Base-by-base conservation (phyloP, 108 stramenopile genomes). In the Pseudonitzschia pungens region DNA sequence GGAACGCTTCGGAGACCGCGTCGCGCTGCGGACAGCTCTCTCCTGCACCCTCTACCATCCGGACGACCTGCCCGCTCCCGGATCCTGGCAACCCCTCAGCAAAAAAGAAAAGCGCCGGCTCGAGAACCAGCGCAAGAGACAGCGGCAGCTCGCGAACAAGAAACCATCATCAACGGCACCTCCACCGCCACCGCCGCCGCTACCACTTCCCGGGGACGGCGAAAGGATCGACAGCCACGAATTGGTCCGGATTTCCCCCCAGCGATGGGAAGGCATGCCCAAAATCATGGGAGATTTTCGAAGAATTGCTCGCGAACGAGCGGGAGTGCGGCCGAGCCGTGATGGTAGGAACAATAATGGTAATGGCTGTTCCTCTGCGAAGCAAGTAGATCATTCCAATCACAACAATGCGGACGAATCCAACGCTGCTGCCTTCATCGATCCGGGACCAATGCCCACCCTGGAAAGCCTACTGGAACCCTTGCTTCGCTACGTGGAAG, bases 201-300 rank as follows among this genome's bases (percentile, higher is more conserved):
- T n/a, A n/a, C n/a, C n/a, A 8, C 9, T 33, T 53, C 57, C 58
- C 21, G 20, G 68, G 22, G 43, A 18, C 71, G n/a, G 15, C 26
- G 24, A 24, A 53, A 53, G 52, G 14, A 53, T 5, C 54, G 4
- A 24, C 10, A 2, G 22, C 14, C 42, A 59, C 44, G 18, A 65
- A 63, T 21, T 14, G 11, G 22, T 67, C 1, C 64, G 83, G 55
- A 27, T 84, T 22, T 63, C 77, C 7, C 60, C 65, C 6, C 14
- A 70, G 45, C 70, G 86, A 57, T 87, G 81, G 56, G 32, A 60
- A 6, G 84, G 86, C 50, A 85, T 87, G 73, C 80, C 80, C 32
- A 69, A 65, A 21, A 86, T 88, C 27, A 90, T 90, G 89, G 89
- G 89, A 14, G 87, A 88, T 54, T 87, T 84, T 65, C 78, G 89